phyloP scores from a whole-genome alignment of 2,329 filamentous ascomycete species.

The Clonostachys byssicola region DNA sequence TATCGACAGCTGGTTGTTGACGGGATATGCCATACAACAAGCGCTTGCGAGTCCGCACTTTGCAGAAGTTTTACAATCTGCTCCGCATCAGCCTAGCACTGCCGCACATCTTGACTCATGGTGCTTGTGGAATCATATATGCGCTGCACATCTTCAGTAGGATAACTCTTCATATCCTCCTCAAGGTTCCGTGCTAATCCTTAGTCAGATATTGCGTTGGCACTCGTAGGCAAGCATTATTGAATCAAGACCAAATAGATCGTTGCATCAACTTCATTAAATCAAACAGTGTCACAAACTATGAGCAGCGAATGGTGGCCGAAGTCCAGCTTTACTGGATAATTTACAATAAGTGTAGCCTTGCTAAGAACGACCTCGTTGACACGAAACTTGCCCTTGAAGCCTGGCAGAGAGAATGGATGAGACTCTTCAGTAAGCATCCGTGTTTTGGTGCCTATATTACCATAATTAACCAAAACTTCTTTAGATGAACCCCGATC shows the following conservation, averaged over 20 bases:
- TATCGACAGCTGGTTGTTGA: slow-evolving; percentile 18
- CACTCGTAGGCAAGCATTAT: slow-evolving; percentile 10
- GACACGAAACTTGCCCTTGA: slow-evolving; percentile 7
- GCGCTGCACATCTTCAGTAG: slow-evolving; percentile 17
- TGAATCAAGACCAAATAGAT: slow-evolving; percentile 12
- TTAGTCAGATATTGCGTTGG: slow-evolving; percentile 15
- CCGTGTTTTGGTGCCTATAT: neutral
- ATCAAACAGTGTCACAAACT: slow-evolving; percentile 9
- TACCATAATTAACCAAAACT: neutral
- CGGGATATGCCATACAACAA: slow-evolving; percentile 16
- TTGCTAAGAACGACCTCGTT: slow-evolving; percentile 2
- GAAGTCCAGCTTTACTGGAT: slow-evolving; percentile 20
- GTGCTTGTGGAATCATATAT: slow-evolving; percentile 20
- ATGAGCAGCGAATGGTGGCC: slow-evolving; percentile 16
- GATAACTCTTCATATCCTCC: neutral
- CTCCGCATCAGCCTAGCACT: neutral
- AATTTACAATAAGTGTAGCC: slow-evolving; percentile 12
- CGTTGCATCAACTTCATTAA: slow-evolving; percentile 8
- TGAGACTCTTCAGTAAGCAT: slow-evolving; percentile 10
- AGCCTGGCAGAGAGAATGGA: slow-evolving; percentile 13
- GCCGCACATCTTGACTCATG: slow-evolving; percentile 5
- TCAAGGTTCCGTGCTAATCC: neutral
- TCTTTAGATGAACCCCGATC: slow-evolving; percentile 15
- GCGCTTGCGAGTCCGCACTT: slow-evolving; percentile 13
- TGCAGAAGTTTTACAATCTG: neutral